Base-by-base conservation (phyloP, 768 basidiomycete genomes). In the Collybia sordida region DNA sequence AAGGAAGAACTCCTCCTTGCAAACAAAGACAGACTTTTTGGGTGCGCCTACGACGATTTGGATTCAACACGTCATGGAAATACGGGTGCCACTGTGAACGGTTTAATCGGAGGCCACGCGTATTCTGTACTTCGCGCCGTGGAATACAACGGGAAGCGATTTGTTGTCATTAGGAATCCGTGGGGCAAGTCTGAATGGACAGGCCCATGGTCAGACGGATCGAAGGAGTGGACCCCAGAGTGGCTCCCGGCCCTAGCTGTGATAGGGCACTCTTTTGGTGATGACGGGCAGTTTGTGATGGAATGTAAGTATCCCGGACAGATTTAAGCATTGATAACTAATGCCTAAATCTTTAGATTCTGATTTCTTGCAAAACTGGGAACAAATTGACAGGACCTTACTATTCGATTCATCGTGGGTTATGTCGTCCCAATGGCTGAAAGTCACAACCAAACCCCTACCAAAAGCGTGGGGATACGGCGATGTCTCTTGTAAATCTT, bases 231-330 rank as follows among this genome's bases (percentile, higher is more conserved):
- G 80, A 78, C 72, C 0, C 45, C 55, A 6, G 78, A 80, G 50
- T 81, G 78, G 78, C 54, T 80, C 0, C 67, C 64, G 22, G 58
- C 67, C 5, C 66, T 81, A 5, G 66, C 70, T 0, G 61, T 63
- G 27, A 61, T 82, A 0, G 70, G 65, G 2, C 78, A 81, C 59
- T 47, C 64, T 2, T 81, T 82, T 52, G 79, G 79, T 6, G 62
- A 73, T 25, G 73, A 77, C 52, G 80, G 80, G 0, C 68, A 77
- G 41, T 82, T 82, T 45, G 66, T 82, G 6, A 80, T 80, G 79
- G 80, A 80, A 66, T 72, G 71, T 72, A 41, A 47, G 68, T 61
- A 22, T 4, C 31, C 18, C 5, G 14, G 15, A 6, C 24, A 8
- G 12, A 39, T 22, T 11, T 25, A 14, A 18, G 7, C 6, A 2